These are phyloP conservation scores for Daldinia concentrica DNA, from an alignment of 495 filamentous ascomycete genomes.

Conservation along the genomic window DNA sequence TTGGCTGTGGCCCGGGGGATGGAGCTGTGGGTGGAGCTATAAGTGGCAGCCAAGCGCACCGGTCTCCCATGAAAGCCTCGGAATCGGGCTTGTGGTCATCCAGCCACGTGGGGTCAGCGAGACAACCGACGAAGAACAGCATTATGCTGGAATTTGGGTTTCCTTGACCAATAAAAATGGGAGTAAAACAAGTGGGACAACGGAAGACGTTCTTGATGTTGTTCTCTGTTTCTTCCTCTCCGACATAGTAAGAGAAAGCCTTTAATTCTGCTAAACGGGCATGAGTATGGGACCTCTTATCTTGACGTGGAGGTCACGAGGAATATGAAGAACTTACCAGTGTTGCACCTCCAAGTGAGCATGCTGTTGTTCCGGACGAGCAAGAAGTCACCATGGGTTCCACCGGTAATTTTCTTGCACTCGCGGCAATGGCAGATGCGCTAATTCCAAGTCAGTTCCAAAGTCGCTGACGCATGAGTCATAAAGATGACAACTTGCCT, in stretches of 20 bases:
- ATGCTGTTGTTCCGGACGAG: neutral
- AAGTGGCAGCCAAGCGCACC: conserved; percentile 12
- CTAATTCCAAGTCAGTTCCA: conserved; percentile 19
- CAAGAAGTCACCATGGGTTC: conserved; percentile 12
- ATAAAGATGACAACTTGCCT: conserved; percentile 15
- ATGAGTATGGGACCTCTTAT: neutral
- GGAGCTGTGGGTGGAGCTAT: neutral
- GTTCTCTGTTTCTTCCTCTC: neutral
- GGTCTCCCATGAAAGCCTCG: neutral
- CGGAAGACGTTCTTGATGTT: conserved; percentile 2
- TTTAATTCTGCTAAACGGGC: neutral
- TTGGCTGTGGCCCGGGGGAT: neutral
- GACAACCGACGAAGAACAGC: conserved; percentile 19
- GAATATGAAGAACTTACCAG: conserved; percentile 6
- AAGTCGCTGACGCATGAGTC: neutral
- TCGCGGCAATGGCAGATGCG: conserved; percentile 22
- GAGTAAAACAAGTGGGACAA: conserved; percentile 6
- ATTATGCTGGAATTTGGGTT: neutral
- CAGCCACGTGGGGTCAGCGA: conserved; percentile 1
- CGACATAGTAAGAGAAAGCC: neutral
- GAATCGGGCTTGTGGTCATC: neutral
- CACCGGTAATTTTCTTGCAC: conserved; percentile 33
- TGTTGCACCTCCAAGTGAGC: neutral
- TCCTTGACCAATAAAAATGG: conserved; percentile 2
- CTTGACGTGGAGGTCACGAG: neutral